These are phyloP conservation scores for Magnusiomyces paraingens DNA, from an alignment of 1,139 yeast genomes.

Conservation along the genomic window DNA sequence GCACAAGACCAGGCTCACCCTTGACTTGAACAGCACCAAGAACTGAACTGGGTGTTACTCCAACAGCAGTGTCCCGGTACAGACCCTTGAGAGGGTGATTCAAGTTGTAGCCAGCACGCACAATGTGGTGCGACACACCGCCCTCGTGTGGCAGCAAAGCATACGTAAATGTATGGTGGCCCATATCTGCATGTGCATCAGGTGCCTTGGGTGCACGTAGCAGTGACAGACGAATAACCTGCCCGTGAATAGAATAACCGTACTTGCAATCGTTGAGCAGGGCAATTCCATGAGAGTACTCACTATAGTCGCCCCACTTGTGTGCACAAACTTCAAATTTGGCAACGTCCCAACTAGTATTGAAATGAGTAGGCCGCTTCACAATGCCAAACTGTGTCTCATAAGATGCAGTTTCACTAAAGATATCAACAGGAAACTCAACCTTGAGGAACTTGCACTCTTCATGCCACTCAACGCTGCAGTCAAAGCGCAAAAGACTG, in stretches of 20 bases:
- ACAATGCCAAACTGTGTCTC: constrained; percentile 94
- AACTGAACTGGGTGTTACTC: constrained; percentile 2
- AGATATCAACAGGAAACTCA: constrained; percentile 85
- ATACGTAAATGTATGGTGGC: constrained; percentile 72
- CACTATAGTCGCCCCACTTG: constrained; percentile 88
- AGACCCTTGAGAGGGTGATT: constrained; percentile 47
- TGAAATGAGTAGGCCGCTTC: constrained; percentile 86
- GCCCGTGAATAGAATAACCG: constrained; percentile 89
- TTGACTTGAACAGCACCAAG: constrained; percentile 28
- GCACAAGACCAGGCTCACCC: constrained; percentile 53
- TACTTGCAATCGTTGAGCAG: constrained; percentile 79
- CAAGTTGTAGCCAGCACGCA: constrained; percentile 71
- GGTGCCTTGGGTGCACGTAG: constrained; percentile 87
- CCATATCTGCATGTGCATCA: constrained; percentile 92
- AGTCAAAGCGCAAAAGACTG: constrained; percentile 44
- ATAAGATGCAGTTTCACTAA: constrained; percentile 68
- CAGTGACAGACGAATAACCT: constrained; percentile 73
- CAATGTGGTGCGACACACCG: constrained; percentile 53
- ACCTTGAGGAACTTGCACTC: constrained; percentile 84
- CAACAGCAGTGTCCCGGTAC: constrained; percentile 16
- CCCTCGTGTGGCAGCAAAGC: constrained; percentile 82
- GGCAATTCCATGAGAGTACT: constrained; percentile 80
- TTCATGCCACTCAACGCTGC: constrained; percentile 82
- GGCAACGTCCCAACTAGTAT: constrained; percentile 94
- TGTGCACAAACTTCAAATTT: constrained; percentile 95